phyloP scores from a whole-genome alignment of 306 rosid species.

The Quercus aquifolioides region DNA sequence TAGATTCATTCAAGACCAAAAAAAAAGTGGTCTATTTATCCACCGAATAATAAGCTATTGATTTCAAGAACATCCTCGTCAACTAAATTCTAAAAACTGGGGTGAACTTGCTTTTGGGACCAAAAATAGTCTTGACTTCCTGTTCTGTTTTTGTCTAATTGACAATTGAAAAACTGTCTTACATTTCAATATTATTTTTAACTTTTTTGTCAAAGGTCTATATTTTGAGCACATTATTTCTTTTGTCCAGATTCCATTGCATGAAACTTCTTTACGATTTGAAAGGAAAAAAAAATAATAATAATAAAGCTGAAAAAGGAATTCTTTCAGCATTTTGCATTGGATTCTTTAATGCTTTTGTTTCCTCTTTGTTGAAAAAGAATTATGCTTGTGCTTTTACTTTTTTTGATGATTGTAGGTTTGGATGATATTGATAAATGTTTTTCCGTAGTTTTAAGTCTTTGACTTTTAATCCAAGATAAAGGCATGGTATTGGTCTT shows the following conservation, averaged over 20 bases:
- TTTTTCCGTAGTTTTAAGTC: background rate
- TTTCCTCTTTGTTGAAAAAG: constrained; percentile 28
- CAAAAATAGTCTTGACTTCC: background rate
- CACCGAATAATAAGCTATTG: no score
- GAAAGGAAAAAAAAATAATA: background rate
- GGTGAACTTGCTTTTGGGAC: background rate
- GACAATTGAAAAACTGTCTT: background rate
- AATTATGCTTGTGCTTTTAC: constrained; percentile 34
- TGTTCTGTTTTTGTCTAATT: background rate
- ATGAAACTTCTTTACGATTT: constrained; percentile 8
- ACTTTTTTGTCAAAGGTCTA: background rate
- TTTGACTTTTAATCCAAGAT: constrained; percentile 24
- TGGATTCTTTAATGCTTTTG: constrained; percentile 28
- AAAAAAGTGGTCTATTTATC: no score
- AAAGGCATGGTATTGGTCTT: constrained; percentile 8
- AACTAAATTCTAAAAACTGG: background rate
- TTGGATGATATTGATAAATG: background rate
- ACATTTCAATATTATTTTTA: background rate
- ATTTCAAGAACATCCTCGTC: background rate
- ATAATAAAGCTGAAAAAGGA: constrained; percentile 13
- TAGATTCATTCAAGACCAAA: no score
- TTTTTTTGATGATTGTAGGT: background rate
- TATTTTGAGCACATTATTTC: background rate
- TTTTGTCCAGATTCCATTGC: background rate
- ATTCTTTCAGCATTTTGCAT: constrained; percentile 30